These are phyloP conservation scores for Aureoboletus auriporus DNA, from an alignment of 768 basidiomycete genomes.

Conservation along the genomic window DNA sequence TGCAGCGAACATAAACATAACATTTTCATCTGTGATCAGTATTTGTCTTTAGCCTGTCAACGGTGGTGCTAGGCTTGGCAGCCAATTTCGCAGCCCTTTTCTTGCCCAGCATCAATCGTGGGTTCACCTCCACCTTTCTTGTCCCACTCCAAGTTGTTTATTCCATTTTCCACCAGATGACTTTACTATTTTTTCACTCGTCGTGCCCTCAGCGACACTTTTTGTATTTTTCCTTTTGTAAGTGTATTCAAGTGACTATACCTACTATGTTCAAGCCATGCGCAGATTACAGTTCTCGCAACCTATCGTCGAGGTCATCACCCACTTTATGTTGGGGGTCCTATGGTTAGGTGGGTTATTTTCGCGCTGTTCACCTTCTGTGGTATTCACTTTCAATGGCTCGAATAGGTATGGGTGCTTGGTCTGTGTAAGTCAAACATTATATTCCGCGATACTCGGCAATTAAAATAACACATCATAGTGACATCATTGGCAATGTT, in stretches of 20 bases:
- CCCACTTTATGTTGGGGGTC: slow-evolving; percentile 51
- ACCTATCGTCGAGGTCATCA: slow-evolving; percentile 57
- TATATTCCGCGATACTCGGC: background rate
- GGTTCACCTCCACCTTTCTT: slow-evolving; percentile 20
- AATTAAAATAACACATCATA: slow-evolving; percentile 23
- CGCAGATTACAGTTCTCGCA: slow-evolving; percentile 65
- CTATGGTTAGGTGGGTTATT: slow-evolving; percentile 64
- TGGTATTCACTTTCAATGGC: slow-evolving; percentile 5
- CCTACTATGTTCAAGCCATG: slow-evolving; percentile 1
- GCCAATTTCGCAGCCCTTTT: slow-evolving; percentile 66
- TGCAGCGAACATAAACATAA: background rate
- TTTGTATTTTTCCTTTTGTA: slow-evolving; percentile 59
- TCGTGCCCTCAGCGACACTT: slow-evolving; percentile 64
- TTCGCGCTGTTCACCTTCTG: background rate
- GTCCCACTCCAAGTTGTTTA: background rate
- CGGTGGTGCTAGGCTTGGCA: slow-evolving; percentile 62
- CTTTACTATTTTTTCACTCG: slow-evolving; percentile 65
- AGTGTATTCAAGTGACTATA: slow-evolving; percentile 12
- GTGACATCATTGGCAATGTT: slow-evolving; percentile 63
- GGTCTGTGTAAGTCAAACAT: slow-evolving; percentile 53
- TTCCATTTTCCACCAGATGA: slow-evolving; percentile 42
- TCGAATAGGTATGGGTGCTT: slow-evolving; percentile 64
- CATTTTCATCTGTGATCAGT: slow-evolving; percentile 31
- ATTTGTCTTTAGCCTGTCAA: slow-evolving; percentile 35
- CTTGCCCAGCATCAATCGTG: slow-evolving; percentile 62